Evolutionary conservation across 768 basidiomycete species (phyloP), one percentile per base, ranked within the genome.

Genomic region (Pholiota molesta): DNA sequence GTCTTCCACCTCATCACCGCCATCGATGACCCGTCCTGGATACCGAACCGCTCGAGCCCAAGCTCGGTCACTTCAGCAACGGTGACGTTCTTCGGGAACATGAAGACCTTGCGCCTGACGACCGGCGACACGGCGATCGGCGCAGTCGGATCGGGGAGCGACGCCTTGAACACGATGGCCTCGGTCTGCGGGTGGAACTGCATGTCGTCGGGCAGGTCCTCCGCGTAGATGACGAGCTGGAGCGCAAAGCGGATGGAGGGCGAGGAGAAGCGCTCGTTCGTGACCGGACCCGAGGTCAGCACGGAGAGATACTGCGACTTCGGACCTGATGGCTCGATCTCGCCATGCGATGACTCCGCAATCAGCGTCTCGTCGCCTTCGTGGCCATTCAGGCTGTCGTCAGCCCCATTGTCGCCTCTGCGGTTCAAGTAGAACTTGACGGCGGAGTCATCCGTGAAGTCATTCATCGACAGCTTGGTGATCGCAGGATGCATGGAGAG

Each of bases 1-100:
- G 72, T 98, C 97, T 74, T 99, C 97, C 1, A 99, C 86, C 69
- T 98, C 97, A 73, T 99, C 97, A 1, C 97, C 97, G 2, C 97
- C 97, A 73, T 98, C 96, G 2, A 99, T 97, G 1, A 99, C 95
- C 96, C 97, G 40, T 97, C 97, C 37, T 86, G 79, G 59, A 99
- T 97, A 2, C 97, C 97, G 70, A 99, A 98, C 61, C 95, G 78
- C 70, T 98, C 97, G 64, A 99, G 72, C 5, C 90, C 92, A 39
- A 92, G 80, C 73, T 99, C 97, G 40, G 97, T 94, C 14, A 96
- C 95, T 74, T 99, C 97, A 0, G 95, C 94, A 3, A 98, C 97
- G 0, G 94, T 99, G 37, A 92, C 89, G 68, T 97, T 99, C 75
- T 94, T 91, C 1, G 97, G 94, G 76, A 99, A 90, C 64, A 92